Evolutionary conservation across 1,284 basidiomycete species (phyloP).

Genomic region (Anthracocystis panici-leucophaei): DNA sequence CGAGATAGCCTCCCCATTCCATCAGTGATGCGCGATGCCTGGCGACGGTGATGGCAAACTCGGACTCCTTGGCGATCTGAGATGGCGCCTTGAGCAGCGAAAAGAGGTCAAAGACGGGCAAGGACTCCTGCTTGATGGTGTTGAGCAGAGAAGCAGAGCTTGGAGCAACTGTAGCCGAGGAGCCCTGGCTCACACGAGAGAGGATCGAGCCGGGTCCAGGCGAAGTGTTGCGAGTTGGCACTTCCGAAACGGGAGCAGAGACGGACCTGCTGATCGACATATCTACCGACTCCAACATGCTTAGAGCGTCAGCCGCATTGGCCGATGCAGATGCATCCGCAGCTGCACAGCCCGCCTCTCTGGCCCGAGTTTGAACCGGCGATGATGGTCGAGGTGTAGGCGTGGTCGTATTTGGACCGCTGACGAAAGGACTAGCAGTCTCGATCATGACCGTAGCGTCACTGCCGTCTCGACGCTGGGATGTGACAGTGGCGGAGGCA

Average conservation of each 20-base stretch:
- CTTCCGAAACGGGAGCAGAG: slow-evolving; percentile 43
- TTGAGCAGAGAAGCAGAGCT: slow-evolving; percentile 17
- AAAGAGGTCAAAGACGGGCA: slow-evolving; percentile 42
- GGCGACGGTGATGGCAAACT: slow-evolving; percentile 45
- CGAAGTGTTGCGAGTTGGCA: slow-evolving; percentile 37
- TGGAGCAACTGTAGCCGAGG: slow-evolving; percentile 9
- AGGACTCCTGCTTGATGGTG: slow-evolving; percentile 24
- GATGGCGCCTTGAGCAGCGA: slow-evolving; percentile 44
- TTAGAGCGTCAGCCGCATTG: not conserved
- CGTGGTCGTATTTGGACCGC: slow-evolving; percentile 43
- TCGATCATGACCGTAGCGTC: slow-evolving; percentile 38
- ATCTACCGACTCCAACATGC: slow-evolving; percentile 17
- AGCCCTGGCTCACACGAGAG: slow-evolving; percentile 16
- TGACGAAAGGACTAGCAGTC: slow-evolving; percentile 24
- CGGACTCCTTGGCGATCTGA: slow-evolving; percentile 48
- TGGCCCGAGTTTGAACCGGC: slow-evolving; percentile 19
- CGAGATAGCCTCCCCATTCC: slow-evolving; percentile 52
- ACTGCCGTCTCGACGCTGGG: slow-evolving; percentile 26
- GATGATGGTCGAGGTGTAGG: slow-evolving; percentile 46
- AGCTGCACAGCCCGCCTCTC: not conserved
- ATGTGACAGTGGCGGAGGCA: not conserved
- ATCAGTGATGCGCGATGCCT: slow-evolving; percentile 42
- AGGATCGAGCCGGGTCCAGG: slow-evolving; percentile 36
- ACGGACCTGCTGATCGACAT: slow-evolving; percentile 22
- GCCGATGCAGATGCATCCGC: slow-evolving; percentile 2